Percentiles rank a stretch among this genome's conserved stretches.
phyloP scores from a whole-genome alignment of 768 basidiomycete genomes.

The Lentinus tigrinus region DNA sequence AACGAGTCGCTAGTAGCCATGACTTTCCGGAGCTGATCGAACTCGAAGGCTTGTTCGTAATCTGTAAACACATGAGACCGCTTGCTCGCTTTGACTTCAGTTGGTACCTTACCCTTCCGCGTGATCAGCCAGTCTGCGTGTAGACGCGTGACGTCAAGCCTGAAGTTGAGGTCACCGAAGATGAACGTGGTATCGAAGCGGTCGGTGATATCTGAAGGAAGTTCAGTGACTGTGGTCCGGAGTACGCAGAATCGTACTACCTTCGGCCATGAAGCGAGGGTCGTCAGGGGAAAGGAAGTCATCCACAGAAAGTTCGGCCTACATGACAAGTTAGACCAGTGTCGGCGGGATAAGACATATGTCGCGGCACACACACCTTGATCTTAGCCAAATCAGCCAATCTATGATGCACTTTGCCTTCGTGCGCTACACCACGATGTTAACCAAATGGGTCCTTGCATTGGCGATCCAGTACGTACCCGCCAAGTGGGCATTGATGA shows the following conservation, averaged over 20 bases:
- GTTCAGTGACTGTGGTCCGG: not conserved
- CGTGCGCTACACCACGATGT: slow-evolving; percentile 55
- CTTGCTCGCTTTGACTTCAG: not conserved
- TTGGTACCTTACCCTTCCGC: slow-evolving; percentile 54
- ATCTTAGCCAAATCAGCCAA: slow-evolving; percentile 87
- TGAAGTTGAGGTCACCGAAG: slow-evolving; percentile 90
- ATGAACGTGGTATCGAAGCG: slow-evolving; percentile 88
- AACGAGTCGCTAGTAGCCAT: slow-evolving; percentile 73
- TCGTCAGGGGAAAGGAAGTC: slow-evolving; percentile 69
- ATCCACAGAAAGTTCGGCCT: slow-evolving; percentile 79
- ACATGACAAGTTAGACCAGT: not conserved
- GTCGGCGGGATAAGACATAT: not conserved
- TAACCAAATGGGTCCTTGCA: too few species aligned
- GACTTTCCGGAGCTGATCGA: slow-evolving; percentile 82
- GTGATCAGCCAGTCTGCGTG: slow-evolving; percentile 95
- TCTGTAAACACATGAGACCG: slow-evolving; percentile 41
- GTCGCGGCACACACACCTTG: slow-evolving; percentile 48
- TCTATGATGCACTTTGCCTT: slow-evolving; percentile 73
- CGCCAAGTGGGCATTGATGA: slow-evolving; percentile 89
- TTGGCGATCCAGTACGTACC: slow-evolving; percentile 52
- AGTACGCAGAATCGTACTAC: slow-evolving; percentile 35
- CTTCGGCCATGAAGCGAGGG: slow-evolving; percentile 68
- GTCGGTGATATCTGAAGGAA: slow-evolving; percentile 69
- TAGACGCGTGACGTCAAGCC: slow-evolving; percentile 81
- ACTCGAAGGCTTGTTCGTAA: slow-evolving; percentile 81